Evolutionary conservation across 164 flowering plant genomes (phyloP).

Genomic region (Berberis vulgaris): DNA sequence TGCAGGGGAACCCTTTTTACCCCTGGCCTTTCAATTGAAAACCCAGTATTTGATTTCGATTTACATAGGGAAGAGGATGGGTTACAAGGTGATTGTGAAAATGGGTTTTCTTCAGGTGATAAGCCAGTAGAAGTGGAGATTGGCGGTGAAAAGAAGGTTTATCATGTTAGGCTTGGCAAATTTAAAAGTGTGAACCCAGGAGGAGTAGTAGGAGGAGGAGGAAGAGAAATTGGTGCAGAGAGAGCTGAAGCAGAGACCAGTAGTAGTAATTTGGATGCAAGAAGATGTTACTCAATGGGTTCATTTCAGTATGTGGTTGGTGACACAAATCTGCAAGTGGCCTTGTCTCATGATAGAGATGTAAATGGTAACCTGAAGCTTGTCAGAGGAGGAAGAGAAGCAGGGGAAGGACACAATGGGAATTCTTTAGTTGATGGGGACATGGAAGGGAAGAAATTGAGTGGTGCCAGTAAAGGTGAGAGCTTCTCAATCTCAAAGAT

Average conservation of each 20-base stretch:
- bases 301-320: constrained; percentile 63
- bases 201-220: constrained; percentile 6
- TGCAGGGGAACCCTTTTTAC: constrained; percentile 50
- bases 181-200: constrained; percentile 38
- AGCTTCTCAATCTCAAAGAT: too few relatives aligned
- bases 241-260: constrained; percentile 37
- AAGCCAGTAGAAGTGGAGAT: constrained; percentile 19
- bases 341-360: constrained; percentile 22
- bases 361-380: constrained; percentile 14
- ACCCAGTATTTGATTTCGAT: constrained; percentile 30
- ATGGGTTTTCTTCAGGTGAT: constrained; percentile 16
- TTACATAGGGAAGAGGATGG: constrained; percentile 27
- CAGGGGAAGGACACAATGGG: too few relatives aligned
- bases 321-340: constrained; percentile 45
- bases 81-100: constrained; percentile 24
- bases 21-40: constrained; percentile 28
- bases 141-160: constrained; percentile 35
- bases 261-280: constrained; percentile 47
- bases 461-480: too few relatives aligned
- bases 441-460: too few relatives aligned
- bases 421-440: too few relatives aligned
- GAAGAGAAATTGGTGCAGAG: background rate
- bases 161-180: constrained; percentile 73
- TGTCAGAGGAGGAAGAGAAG: constrained; percentile 13
- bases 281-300: constrained; percentile 83